A percentile compares a stretch with the other conserved stretches of the same genome.
Conservation (phyloP, 164 flowering plant genomes). For the Kingdonia uniflora region DNA sequence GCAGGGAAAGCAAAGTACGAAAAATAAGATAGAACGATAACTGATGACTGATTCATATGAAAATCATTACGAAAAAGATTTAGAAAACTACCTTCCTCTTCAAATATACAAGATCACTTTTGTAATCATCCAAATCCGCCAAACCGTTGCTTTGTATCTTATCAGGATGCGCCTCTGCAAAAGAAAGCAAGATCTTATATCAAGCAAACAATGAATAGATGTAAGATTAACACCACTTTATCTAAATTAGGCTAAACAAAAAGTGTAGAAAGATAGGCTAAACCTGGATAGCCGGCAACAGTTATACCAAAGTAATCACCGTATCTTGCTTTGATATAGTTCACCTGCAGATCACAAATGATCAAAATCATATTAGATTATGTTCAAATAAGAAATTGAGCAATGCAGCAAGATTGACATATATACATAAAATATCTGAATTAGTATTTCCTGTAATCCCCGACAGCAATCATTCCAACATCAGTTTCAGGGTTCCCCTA, state of each 20-base stretch:
- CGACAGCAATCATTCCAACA: too few species aligned
- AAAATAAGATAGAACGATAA: too few species aligned
- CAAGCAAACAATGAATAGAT: too few species aligned
- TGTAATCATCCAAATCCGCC: conserved; percentile 58
- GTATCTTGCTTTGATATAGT: conserved; percentile 60
- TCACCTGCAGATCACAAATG: conserved; percentile 36
- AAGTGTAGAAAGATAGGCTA: background rate
- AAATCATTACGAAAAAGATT: background rate
- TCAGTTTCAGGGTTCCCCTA: too few species aligned
- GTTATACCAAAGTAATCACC: conserved; percentile 95
- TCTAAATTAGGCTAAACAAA: background rate
- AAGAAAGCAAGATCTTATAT: background rate
- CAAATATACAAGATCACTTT: conserved; percentile 70
- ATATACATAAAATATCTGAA: too few species aligned
- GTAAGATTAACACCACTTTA: background rate
- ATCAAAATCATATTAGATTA: background rate
- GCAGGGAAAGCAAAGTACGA: too few species aligned
- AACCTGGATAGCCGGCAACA: conserved; percentile 97
- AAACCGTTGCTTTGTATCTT: conserved; percentile 50
- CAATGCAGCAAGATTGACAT: too few species aligned
- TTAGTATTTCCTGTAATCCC: too few species aligned
- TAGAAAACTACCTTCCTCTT: conserved; percentile 58
- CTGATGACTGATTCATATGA: too few species aligned
- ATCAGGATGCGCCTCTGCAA: conserved; percentile 95
- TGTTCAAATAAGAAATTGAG: too few species aligned